These are phyloP conservation scores for Ophiostoma sp. DNA, from an alignment of 2,329 filamentous ascomycete species.

Conservation along the genomic window DNA sequence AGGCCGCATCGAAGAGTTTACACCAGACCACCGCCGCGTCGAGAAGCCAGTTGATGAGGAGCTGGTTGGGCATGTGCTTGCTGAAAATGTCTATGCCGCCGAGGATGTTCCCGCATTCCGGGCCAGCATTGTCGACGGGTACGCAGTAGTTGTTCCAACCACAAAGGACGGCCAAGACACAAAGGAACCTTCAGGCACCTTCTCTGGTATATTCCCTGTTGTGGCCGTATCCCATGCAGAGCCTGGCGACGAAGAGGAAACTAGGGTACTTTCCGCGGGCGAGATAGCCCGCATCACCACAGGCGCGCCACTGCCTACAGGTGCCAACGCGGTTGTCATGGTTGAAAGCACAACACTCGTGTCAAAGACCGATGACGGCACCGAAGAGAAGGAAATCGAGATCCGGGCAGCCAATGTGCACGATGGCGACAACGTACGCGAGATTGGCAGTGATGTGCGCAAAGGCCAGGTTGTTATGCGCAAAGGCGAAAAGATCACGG, in stretches of 20 bases:
- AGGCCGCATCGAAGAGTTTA: constrained; percentile 63
- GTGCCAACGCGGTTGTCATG: constrained; percentile 90
- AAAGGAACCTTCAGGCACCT: constrained; percentile 35
- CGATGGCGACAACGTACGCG: constrained; percentile 80
- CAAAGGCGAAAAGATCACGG: constrained; percentile 76
- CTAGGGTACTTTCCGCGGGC: constrained; percentile 52
- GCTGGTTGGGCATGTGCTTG: constrained; percentile 72
- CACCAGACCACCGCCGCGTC: constrained; percentile 59
- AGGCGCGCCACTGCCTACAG: constrained; percentile 80
- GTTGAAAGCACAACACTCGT: constrained; percentile 85
- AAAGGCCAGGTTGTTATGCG: constrained; percentile 63
- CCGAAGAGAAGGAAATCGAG: constrained; percentile 82
- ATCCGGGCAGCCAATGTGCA: constrained; percentile 73
- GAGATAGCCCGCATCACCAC: constrained; percentile 89
- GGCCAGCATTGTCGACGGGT: constrained; percentile 95
- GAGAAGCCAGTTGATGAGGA: constrained; percentile 56
- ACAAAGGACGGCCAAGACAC: too few relatives aligned
- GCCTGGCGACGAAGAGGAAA: constrained; percentile 54
- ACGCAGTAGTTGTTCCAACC: constrained; percentile 64
- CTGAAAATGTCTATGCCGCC: constrained; percentile 70
- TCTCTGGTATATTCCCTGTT: constrained; percentile 80
- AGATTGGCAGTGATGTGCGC: constrained; percentile 81
- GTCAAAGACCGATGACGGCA: constrained; percentile 68
- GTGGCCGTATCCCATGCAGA: constrained; percentile 81
- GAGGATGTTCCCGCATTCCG: constrained; percentile 90